Conservation (phyloP, 2,329 filamentous ascomycete species). For the Epichloe gansuensis region DNA sequence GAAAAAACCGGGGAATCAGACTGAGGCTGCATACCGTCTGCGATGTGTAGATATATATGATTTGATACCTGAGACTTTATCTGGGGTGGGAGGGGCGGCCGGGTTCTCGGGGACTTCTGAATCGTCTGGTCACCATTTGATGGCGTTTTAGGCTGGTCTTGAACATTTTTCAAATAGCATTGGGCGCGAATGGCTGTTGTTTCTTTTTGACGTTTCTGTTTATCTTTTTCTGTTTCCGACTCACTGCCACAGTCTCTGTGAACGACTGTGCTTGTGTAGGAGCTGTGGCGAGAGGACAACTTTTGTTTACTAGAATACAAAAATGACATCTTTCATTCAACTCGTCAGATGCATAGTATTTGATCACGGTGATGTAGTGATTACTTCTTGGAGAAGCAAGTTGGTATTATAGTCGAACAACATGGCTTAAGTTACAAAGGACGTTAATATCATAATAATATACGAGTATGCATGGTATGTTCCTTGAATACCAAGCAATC, state of each 20-base stretch:
- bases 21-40: slow-evolving; percentile 8
- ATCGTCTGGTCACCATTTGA: slow-evolving; percentile 16
- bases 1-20: slow-evolving; percentile 1
- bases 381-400: no score
- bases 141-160: slow-evolving; percentile 22
- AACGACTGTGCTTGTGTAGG: neutral
- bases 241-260: neutral
- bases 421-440: no score
- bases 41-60: slow-evolving; percentile 12
- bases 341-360: neutral
- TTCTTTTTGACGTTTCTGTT: slow-evolving; percentile 2
- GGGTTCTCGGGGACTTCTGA: neutral
- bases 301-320: neutral
- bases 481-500: no score
- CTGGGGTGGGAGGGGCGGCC: neutral
- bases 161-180: slow-evolving; percentile 11
- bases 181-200: slow-evolving; percentile 21
- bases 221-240: neutral
- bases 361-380: neutral
- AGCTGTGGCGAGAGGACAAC: neutral
- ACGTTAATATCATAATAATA: no score
- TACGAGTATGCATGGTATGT: no score
- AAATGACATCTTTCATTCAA: neutral
- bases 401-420: no score
- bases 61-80: slow-evolving; percentile 19